Percentiles rank a stretch among this genome's conserved stretches.
These are phyloP conservation scores for Filobasidium wieringae DNA, from an alignment of 768 basidiomycete genomes.

Conservation along the genomic window DNA sequence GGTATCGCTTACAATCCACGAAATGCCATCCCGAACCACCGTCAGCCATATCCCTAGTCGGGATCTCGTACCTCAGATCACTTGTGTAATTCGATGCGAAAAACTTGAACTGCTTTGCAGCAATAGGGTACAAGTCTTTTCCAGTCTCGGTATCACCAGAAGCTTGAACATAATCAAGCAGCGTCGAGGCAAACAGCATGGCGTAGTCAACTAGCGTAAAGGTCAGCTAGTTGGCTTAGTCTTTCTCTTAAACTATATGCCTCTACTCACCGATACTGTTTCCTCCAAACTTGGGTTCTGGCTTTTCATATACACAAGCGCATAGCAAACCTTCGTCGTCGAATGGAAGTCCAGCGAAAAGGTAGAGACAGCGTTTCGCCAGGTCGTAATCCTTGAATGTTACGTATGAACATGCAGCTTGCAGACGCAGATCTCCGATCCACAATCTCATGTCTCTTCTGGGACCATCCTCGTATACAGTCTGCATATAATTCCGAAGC, in stretches of 20 bases:
- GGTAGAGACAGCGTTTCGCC: slow-evolving; percentile 25
- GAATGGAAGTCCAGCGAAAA: slow-evolving; percentile 22
- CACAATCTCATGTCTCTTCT: slow-evolving; percentile 25
- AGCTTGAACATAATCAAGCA: slow-evolving; percentile 21
- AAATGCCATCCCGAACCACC: slow-evolving; percentile 20
- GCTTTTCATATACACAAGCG: slow-evolving; percentile 20
- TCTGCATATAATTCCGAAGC: slow-evolving; percentile 25
- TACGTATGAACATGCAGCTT: slow-evolving; percentile 21
- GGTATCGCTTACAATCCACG: slow-evolving; percentile 19
- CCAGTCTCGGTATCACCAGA: slow-evolving; percentile 15
- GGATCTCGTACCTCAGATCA: slow-evolving; percentile 6
- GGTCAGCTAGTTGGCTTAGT: background rate
- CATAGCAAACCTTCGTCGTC: slow-evolving; percentile 17
- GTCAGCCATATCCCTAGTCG: background rate
- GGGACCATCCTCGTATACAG: slow-evolving; percentile 28
- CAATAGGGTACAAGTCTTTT: slow-evolving; percentile 15
- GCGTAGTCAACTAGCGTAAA: slow-evolving; percentile 19
- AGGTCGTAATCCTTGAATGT: slow-evolving; percentile 21
- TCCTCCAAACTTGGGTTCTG: slow-evolving; percentile 11
- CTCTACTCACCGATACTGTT: slow-evolving; percentile 11
- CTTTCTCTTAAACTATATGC: background rate
- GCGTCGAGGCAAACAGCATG: slow-evolving; percentile 15
- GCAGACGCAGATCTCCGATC: slow-evolving; percentile 26
- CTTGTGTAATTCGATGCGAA: background rate
- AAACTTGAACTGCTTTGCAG: slow-evolving; percentile 16